These are phyloP conservation scores for Rhizopogon vulgaris DNA, from an alignment of 768 basidiomycete genomes.

Conservation along the genomic window DNA sequence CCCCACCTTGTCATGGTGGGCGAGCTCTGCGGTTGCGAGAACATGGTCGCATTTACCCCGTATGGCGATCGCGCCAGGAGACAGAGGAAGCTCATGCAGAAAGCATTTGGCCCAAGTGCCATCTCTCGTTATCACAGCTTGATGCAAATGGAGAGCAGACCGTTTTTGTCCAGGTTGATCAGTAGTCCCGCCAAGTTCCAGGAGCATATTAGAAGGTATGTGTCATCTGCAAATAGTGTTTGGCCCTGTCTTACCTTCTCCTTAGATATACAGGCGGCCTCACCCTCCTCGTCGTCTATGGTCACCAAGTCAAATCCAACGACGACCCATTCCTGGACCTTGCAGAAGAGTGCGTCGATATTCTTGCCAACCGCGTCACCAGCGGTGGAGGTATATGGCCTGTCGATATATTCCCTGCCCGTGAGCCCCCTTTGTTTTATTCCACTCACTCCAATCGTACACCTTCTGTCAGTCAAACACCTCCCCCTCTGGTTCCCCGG, in stretches of 20 bases:
- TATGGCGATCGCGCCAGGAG: conserved; percentile 59
- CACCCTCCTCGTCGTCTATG: conserved; percentile 59
- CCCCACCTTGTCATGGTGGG: conserved; percentile 63
- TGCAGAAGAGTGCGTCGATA: conserved; percentile 34
- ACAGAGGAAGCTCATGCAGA: conserved; percentile 62
- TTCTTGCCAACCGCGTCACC: conserved; percentile 39
- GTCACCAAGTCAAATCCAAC: conserved; percentile 39
- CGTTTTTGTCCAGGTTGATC: conserved; percentile 52
- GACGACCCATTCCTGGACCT: conserved; percentile 37
- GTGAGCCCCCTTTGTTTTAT: conserved; percentile 13
- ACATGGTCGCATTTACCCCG: conserved; percentile 66
- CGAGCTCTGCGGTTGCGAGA: conserved; percentile 65
- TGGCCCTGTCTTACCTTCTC: conserved; percentile 33
- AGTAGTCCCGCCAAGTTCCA: conserved; percentile 31
- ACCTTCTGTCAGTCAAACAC: conserved; percentile 33
- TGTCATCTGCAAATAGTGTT: conserved; percentile 19
- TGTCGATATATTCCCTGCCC: conserved; percentile 31
- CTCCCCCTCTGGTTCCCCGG: conserved; percentile 67
- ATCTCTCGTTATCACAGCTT: conserved; percentile 56
- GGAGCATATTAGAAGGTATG: conserved; percentile 30
- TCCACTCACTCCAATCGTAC: background rate
- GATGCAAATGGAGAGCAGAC: conserved; percentile 48
- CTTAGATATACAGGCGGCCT: conserved; percentile 44
- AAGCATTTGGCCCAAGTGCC: conserved; percentile 47
- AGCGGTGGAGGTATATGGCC: conserved; percentile 38